phyloP scores from a whole-genome alignment of 495 filamentous ascomycete genomes.

The Daldinia vernicosa region DNA sequence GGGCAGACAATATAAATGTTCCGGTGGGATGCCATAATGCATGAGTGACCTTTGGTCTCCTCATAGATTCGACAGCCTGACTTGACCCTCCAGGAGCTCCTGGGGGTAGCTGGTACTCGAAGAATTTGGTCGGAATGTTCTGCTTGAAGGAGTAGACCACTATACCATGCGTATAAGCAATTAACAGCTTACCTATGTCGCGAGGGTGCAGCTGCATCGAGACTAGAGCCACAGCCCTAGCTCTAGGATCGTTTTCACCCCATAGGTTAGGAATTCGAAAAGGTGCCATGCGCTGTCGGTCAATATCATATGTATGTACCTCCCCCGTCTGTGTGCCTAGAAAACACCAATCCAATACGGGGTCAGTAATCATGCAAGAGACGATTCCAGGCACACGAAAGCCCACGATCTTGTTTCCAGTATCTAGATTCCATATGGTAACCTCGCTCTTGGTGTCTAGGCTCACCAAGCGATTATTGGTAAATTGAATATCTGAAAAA shows the following conservation, averaged over 20 bases:
- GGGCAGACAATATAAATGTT: constrained; percentile 84
- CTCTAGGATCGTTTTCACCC: constrained; percentile 66
- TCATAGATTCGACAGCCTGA: constrained; percentile 55
- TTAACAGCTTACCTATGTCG: constrained; percentile 89
- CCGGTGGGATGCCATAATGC: constrained; percentile 96
- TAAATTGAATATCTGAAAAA: constrained; percentile 54
- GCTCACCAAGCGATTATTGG: constrained; percentile 78
- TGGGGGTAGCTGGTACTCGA: constrained; percentile 81
- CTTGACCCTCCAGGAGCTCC: constrained; percentile 88
- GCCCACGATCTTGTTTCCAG: constrained; percentile 64
- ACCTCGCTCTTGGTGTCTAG: constrained; percentile 87
- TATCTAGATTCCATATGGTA: constrained; percentile 75
- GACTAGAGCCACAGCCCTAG: constrained; percentile 55
- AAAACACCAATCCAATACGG: constrained; percentile 90
- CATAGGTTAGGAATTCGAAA: constrained; percentile 88
- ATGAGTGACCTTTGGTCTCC: constrained; percentile 76
- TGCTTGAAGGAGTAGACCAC: constrained; percentile 94
- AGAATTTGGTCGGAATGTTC: constrained; percentile 76
- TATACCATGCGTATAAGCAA: constrained; percentile 87
- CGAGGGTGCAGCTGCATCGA: constrained; percentile 85
- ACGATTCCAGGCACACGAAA: constrained; percentile 79
- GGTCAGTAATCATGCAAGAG: constrained; percentile 77
- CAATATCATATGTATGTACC: constrained; percentile 87
- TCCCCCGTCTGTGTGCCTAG: constrained; percentile 81
- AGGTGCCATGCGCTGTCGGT: constrained; percentile 75